Evolutionary conservation across 2,329 filamentous ascomycete species (phyloP), one percentile per base, ranked within the genome.

Genomic region (Raffaelea deltoideospora): DNA sequence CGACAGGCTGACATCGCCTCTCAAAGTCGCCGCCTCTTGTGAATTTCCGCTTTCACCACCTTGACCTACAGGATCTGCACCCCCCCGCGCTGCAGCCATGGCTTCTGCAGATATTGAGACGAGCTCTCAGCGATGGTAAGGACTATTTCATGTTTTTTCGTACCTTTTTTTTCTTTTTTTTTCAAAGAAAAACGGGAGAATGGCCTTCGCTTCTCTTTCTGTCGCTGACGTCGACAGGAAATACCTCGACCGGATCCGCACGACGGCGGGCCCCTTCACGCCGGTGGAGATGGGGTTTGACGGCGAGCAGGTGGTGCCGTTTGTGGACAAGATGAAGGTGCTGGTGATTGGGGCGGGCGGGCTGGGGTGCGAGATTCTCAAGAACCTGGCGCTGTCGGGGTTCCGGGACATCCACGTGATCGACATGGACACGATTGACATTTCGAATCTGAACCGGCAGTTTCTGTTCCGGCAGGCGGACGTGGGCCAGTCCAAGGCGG

Each of bases 351-450:
- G 90, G 40, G 90, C 90, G 41, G 90, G 90, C 43, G 90, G 90
- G 10, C 60, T 98, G 41, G 90, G 90, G 46, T 98, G 90, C 50
- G 90, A 98, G 55, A 93, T 98, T 31, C 65, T 98, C 36, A 98
- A 98, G 64, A 85, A 98, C 51, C 69, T 98, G 24, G 90, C 90
- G 30, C 69, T 98, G 36, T 95, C 88, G 2, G 86, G 87, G 21
- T 98, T 98, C 64, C 92, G 82, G 57, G 76, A 94, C 51, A 95
- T 98, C 47, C 86, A 98, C 63, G 90, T 98, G 41, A 96, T 98
- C 50, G 90, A 98, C 60, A 98, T 98, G 90, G 86, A 98, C 58
- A 98, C 88, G 1, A 98, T 98, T 56, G 90, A 98, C 53, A 88
- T 98, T 42, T 95, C 87, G 35, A 98, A 98, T 55, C 70, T 98